Evolutionary conservation across 148 eudicot genomes (phyloP), one percentile per base, ranked within the genome.

Genomic region (Bassia scoparia): DNA sequence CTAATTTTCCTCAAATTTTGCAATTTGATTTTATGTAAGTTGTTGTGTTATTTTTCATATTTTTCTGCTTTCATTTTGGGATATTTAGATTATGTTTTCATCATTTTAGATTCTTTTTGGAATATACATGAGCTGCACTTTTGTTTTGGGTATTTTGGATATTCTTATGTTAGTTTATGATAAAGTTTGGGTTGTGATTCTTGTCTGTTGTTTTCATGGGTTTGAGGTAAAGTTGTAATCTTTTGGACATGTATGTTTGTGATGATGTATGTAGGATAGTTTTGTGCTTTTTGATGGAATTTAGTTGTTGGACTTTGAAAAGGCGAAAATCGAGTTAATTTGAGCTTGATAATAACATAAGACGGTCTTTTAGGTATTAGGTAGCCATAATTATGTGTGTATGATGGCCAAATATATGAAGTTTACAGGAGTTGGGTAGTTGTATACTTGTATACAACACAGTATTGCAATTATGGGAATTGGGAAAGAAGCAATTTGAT

Each of bases 401-500:
- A 3, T 48, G 18, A 11, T 1, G 29, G 3, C 30, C 29, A n/a
- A 33, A 29, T 7, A 26, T 24, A 13, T 35, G 17, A 38, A 49
- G 72, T 61, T 72, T 35, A 17, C 26, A 30, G 58, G 61, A 52
- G 52, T 72, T 65, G 61, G 63, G 67, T 33, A 59, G 70, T 41
- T 56, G 50, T 31, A 15, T 49, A 49, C 3, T n/a, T n/a, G n/a
- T n/a, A 33, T 60, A 66, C 20, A 64, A 54, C 48, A 43, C 68
- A n/a, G 3, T 14, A 7, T 63, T 41, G 35, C 7, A 35, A 24
- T 5, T 59, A 16, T 24, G 23, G 52, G 11, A 63, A 16, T n/a
- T n/a, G n/a, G 14, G 11, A 30, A 26, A 14, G 5, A 21, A 61
- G 38, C n/a, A 67, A 49, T 14, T 67, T 18, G 73, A 67, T 77